phyloP scores from a whole-genome alignment of 306 rosid species.

The Cucumis sativus region Cucumber_9930_V3 NC_026658.2:2624001-2624500 shows the following conservation, averaged over 20 bases:
- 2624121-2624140: background rate
- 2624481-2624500: too few species aligned
- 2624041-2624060: conserved; percentile 13
- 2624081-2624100: background rate
- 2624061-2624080: background rate
- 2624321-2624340: too few species aligned
- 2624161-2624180: too few species aligned
- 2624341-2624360: too few species aligned
- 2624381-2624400: too few species aligned
- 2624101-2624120: background rate
- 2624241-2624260: background rate
- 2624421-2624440: too few species aligned
- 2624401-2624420: too few species aligned
- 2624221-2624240: background rate
- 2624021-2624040: conserved; percentile 22
- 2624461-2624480: too few species aligned
- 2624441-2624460: too few species aligned
- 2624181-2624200: too few species aligned
- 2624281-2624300: background rate
- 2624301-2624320: too few species aligned
- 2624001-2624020: conserved; percentile 27
- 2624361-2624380: too few species aligned
- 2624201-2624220: background rate
- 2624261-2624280: background rate
- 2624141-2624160: background rate